Evolutionary conservation across 163 green algal species (phyloP).

Genomic region (Scenedesmus sp.): DNA sequence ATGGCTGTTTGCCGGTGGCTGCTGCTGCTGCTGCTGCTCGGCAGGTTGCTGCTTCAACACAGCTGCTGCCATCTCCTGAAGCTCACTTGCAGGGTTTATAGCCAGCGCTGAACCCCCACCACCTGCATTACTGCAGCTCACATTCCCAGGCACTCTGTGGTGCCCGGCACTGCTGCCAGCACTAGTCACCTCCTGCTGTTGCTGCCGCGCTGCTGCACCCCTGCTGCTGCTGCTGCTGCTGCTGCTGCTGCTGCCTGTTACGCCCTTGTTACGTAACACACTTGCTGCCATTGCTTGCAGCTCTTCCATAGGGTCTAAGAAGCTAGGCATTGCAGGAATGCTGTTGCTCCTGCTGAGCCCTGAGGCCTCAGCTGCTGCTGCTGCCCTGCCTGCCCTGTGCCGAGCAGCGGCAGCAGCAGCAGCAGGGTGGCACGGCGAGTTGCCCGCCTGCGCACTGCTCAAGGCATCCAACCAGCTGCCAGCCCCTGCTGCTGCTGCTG

Average conservation of each 20-base stretch:
- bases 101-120: neutral
- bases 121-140: neutral
- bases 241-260: neutral
- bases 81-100: neutral
- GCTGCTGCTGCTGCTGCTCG: neutral
- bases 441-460: neutral
- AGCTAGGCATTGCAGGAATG: no score
- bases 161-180: neutral
- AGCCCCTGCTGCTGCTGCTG: conserved; percentile 10
- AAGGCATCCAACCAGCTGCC: neutral
- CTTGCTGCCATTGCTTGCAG: neutral
- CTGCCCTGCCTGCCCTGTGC: neutral
- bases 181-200: neutral
- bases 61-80: neutral
- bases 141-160: neutral
- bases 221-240: neutral
- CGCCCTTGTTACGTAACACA: neutral
- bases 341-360: neutral
- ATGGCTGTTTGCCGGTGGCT: no score
- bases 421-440: neutral
- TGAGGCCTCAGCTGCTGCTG: neutral
- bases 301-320: neutral
- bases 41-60: neutral
- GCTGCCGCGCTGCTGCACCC: neutral
- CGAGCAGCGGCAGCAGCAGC: neutral